Conservation (phyloP, 495 filamentous ascomycete genomes). For the Tuber umbilicatum region DNA sequence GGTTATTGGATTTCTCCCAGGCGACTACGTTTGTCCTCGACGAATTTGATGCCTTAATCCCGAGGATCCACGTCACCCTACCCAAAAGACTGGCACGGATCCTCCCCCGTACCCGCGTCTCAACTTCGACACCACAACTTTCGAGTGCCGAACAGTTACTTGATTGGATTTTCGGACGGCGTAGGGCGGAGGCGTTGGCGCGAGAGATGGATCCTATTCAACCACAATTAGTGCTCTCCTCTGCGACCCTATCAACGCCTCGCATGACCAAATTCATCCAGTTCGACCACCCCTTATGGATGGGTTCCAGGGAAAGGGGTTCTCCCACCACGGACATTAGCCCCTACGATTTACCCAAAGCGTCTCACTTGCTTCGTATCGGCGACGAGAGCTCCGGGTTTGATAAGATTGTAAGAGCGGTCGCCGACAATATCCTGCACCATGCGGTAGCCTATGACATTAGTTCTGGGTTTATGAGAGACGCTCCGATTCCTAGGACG, state of each 20-base stretch:
- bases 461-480: constrained; percentile 21
- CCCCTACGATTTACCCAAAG: not conserved
- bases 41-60: constrained; percentile 33
- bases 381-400: constrained; percentile 18
- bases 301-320: not conserved
- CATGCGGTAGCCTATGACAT: constrained; percentile 37
- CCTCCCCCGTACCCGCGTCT: not conserved
- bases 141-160: constrained; percentile 33
- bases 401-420: constrained; percentile 11
- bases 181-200: constrained; percentile 11
- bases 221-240: constrained; percentile 35
- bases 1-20: constrained; percentile 29
- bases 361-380: constrained; percentile 5
- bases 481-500: constrained; percentile 30
- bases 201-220: constrained; percentile 9
- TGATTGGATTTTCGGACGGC: constrained; percentile 32
- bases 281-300: not conserved
- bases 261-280: constrained; percentile 11
- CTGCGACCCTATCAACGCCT: constrained; percentile 21
- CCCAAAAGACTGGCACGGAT: not conserved
- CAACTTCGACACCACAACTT: not conserved
- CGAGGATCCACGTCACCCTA: not conserved
- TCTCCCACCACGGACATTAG: not conserved
- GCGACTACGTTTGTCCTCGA: constrained; percentile 36
- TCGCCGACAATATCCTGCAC: constrained; percentile 33